These are phyloP conservation scores for Mycena floridula DNA, from an alignment of 768 basidiomycete genomes.

Conservation along the genomic window DNA sequence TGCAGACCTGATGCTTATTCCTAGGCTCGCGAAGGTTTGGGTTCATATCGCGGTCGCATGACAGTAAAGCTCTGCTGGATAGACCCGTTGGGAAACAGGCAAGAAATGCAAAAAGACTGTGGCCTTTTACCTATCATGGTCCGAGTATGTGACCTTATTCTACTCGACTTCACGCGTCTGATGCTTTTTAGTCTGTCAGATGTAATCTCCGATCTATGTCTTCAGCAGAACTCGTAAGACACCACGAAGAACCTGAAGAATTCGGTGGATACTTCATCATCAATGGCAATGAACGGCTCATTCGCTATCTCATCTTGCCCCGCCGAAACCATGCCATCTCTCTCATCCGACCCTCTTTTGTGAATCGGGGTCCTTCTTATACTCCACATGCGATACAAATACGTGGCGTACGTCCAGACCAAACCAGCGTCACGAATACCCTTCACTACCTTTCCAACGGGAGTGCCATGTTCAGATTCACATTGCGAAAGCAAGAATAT, in stretches of 20 bases:
- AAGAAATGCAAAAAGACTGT: conserved; percentile 77
- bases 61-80: conserved; percentile 82
- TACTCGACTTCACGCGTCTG: not conserved
- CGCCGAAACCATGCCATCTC: conserved; percentile 94
- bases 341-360: conserved; percentile 85
- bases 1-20: not conserved
- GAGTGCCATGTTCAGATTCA: conserved; percentile 93
- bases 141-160: conserved; percentile 53
- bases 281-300: conserved; percentile 98
- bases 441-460: conserved; percentile 98
- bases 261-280: conserved; percentile 99
- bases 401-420: conserved; percentile 89
- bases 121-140: conserved; percentile 97
- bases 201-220: conserved; percentile 88
- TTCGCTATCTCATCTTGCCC: conserved; percentile 94
- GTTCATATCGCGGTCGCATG: conserved; percentile 90
- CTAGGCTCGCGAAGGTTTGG: conserved; percentile 88
- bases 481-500: conserved; percentile 97
- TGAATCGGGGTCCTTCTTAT: conserved; percentile 91
- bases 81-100: conserved; percentile 60
- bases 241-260: conserved; percentile 96
- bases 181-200: conserved; percentile 61
- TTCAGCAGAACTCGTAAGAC: conserved; percentile 78
- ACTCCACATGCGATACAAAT: conserved; percentile 93
- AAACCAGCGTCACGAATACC: conserved; percentile 89